phyloP scores from a whole-genome alignment of 495 filamentous ascomycete species.

The Immersiella caudata region DNA sequence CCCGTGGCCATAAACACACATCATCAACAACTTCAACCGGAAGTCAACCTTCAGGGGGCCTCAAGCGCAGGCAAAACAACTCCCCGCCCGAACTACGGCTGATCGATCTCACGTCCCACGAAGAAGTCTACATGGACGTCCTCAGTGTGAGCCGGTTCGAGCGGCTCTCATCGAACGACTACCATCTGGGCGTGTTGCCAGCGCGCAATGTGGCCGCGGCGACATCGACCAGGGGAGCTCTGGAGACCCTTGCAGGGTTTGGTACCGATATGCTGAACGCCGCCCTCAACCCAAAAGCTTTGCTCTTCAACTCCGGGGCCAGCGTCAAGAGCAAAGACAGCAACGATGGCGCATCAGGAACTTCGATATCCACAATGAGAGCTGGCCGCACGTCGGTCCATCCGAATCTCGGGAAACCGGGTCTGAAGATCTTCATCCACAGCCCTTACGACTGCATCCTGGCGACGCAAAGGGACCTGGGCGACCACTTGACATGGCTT shows the following conservation, averaged over 20 bases:
- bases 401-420: conserved; percentile 58
- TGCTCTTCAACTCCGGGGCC: conserved; percentile 79
- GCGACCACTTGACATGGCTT: conserved; percentile 85
- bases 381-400: conserved; percentile 41
- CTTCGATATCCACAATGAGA: conserved; percentile 26
- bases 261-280: conserved; percentile 73
- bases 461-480: conserved; percentile 78
- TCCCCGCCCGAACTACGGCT: conserved; percentile 85
- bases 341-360: conserved; percentile 39
- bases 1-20: conserved; percentile 39
- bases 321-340: conserved; percentile 78
- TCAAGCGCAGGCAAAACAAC: conserved; percentile 70
- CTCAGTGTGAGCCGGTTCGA: conserved; percentile 83
- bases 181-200: conserved; percentile 83
- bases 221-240: conserved; percentile 66
- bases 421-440: conserved; percentile 92
- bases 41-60: conserved; percentile 59
- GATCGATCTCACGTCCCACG: conserved; percentile 80
- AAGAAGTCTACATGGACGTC: conserved; percentile 75
- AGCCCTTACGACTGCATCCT: conserved; percentile 95
- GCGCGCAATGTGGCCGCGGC: conserved; percentile 65
- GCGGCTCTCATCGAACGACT: conserved; percentile 83
- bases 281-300: conserved; percentile 75
- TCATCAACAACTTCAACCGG: conserved; percentile 47
- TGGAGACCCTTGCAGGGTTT: conserved; percentile 65